phyloP scores from a whole-genome alignment of 2,329 filamentous ascomycete species.

The Pestalotiopsis sp. region DNA sequence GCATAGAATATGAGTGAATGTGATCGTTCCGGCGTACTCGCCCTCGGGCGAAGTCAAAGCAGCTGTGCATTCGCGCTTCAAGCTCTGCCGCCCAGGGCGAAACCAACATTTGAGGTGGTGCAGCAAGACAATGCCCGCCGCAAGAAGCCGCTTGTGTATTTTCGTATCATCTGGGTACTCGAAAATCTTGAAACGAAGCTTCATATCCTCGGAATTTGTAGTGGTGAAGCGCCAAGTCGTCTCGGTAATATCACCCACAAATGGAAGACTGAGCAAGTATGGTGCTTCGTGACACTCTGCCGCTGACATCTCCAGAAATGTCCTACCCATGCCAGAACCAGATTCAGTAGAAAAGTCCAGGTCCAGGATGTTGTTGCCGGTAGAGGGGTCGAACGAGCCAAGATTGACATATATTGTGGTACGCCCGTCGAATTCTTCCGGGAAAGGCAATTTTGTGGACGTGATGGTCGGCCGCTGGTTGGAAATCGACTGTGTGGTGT shows the following conservation, averaged over 20 bases:
- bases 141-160: neutral
- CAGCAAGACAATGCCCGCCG: slow-evolving; percentile 4
- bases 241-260: slow-evolving; percentile 8
- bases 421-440: neutral
- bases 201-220: neutral
- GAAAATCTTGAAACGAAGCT: slow-evolving; percentile 15
- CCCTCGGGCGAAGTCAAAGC: slow-evolving; percentile 10
- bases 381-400: slow-evolving; percentile 13
- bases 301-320: slow-evolving; percentile 11
- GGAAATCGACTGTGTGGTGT: neutral
- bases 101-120: slow-evolving; percentile 13
- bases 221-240: slow-evolving; percentile 14
- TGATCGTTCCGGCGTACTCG: slow-evolving; percentile 6
- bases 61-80: slow-evolving; percentile 13
- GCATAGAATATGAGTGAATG: slow-evolving; percentile 15
- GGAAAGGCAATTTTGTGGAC: neutral
- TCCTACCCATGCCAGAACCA: neutral
- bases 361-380: neutral
- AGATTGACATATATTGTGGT: slow-evolving; percentile 14
- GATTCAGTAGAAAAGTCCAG: neutral
- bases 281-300: slow-evolving; percentile 2
- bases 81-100: slow-evolving; percentile 15
- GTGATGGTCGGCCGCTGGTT: neutral
- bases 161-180: neutral
- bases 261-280: slow-evolving; percentile 10